phyloP scores from a whole-genome alignment of 306 rosid species.

The Dryas octopetala region DNA sequence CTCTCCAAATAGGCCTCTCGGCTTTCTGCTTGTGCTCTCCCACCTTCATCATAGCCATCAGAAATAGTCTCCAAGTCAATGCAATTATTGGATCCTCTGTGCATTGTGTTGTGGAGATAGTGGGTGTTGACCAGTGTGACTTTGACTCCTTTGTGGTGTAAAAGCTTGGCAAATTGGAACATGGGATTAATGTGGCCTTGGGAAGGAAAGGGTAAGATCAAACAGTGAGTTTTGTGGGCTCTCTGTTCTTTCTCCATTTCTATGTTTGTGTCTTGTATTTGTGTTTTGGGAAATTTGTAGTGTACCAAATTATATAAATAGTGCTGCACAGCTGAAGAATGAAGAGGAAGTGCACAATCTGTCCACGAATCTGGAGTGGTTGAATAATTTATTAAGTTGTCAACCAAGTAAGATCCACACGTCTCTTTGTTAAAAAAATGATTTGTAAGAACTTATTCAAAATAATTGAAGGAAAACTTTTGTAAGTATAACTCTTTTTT shows the following conservation, averaged over 20 bases:
- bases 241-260: constrained; percentile 25
- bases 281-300: not conserved
- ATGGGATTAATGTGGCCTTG: constrained; percentile 51
- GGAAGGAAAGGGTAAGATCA: constrained; percentile 39
- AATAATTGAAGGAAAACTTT: not conserved
- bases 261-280: not conserved
- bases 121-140: constrained; percentile 34
- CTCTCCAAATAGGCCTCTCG: not conserved
- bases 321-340: not conserved
- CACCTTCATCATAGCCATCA: constrained; percentile 41
- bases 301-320: not conserved
- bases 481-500: not conserved
- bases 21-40: not conserved
- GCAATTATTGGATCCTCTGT: not conserved
- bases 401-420: not conserved
- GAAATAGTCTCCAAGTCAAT: constrained; percentile 34
- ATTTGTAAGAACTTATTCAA: not conserved
- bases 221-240: constrained; percentile 25
- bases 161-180: constrained; percentile 45
- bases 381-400: no score
- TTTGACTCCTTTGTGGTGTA: constrained; percentile 34
- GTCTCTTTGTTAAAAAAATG: not conserved
- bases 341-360: constrained; percentile 9
- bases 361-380: not conserved
- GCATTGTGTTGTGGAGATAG: constrained; percentile 5